phyloP scores from a whole-genome alignment of 192 early-diverging fungal genomes.

The Podila horticola region DNA sequence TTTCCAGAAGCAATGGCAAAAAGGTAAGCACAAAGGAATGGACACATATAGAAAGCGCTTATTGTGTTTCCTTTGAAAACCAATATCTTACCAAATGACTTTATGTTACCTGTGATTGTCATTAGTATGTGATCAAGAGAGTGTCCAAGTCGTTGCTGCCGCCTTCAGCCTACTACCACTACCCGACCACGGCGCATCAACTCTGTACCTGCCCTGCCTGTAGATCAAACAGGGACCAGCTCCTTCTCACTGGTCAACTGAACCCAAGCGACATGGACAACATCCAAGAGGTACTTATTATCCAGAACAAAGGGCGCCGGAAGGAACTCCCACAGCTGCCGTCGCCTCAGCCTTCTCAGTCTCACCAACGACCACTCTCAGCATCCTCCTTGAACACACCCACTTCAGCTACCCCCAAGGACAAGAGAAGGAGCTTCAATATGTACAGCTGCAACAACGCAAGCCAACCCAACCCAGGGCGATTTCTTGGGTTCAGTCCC shows the following conservation, averaged over 20 bases:
- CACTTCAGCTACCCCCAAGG: background rate
- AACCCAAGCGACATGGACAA: constrained; percentile 23
- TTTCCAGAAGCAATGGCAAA: constrained; percentile 39
- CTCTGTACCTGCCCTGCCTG: constrained; percentile 50
- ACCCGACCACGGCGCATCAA: constrained; percentile 44
- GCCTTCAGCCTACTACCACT: constrained; percentile 50
- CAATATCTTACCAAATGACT: background rate
- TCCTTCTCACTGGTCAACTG: constrained; percentile 36
- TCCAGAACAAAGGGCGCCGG: constrained; percentile 38
- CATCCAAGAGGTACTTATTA: constrained; percentile 42
- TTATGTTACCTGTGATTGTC: background rate
- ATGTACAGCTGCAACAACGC: constrained; percentile 31
- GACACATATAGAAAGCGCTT: background rate
- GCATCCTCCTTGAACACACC: constrained; percentile 10
- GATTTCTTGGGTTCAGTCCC: constrained; percentile 17
- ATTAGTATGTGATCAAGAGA: constrained; percentile 47
- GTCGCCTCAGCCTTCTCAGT: background rate
- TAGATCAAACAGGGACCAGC: constrained; percentile 40
- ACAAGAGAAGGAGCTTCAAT: constrained; percentile 29
- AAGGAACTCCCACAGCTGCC: constrained; percentile 39
- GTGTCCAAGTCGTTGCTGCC: constrained; percentile 45
- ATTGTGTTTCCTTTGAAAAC: background rate
- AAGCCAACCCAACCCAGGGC: constrained; percentile 31
- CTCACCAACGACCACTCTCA: constrained; percentile 11
- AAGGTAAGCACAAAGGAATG: constrained; percentile 19